phyloP scores from a whole-genome alignment of 108 stramenopile genomes.

The Skeletonema marinoi region DNA sequence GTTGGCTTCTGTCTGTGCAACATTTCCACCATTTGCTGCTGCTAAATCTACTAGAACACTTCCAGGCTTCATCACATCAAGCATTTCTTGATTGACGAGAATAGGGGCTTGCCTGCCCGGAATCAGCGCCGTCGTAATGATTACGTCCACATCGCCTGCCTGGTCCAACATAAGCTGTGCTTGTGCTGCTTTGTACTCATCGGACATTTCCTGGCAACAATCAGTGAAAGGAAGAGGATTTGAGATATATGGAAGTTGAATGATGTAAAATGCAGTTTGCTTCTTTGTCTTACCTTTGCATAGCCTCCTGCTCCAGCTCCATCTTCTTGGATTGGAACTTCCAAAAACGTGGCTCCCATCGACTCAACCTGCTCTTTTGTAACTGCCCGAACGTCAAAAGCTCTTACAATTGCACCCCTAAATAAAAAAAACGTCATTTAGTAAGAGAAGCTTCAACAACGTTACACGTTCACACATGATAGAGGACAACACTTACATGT shows the following conservation, averaged over 20 bases:
- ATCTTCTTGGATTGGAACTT: slow-evolving; percentile 88
- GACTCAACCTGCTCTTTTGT: slow-evolving; percentile 97
- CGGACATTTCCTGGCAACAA: slow-evolving; percentile 88
- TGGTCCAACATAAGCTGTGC: slow-evolving; percentile 90
- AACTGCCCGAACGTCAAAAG: slow-evolving; percentile 95
- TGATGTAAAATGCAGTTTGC: background rate
- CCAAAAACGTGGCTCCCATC: slow-evolving; percentile 90
- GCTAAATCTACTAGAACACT: slow-evolving; percentile 97
- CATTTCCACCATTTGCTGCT: slow-evolving; percentile 97
- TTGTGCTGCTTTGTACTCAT: slow-evolving; percentile 90
- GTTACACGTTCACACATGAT: background rate
- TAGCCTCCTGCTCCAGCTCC: slow-evolving; percentile 95
- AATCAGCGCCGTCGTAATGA: slow-evolving; percentile 98
- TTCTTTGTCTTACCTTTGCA: slow-evolving; percentile 75
- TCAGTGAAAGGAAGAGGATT: background rate
- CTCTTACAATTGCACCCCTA: slow-evolving; percentile 91
- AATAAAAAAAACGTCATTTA: background rate
- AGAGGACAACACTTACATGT: slow-evolving; percentile 61
- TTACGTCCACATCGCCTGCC: slow-evolving; percentile 90
- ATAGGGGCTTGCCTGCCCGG: slow-evolving; percentile 94
- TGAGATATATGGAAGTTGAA: background rate
- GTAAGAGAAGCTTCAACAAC: background rate
- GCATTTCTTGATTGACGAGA: slow-evolving; percentile 94
- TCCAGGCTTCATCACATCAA: slow-evolving; percentile 92
- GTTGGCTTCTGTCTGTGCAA: slow-evolving; percentile 85